Evolutionary conservation across 768 basidiomycete species (phyloP).

Genomic region (Suillus brevipes): DNA sequence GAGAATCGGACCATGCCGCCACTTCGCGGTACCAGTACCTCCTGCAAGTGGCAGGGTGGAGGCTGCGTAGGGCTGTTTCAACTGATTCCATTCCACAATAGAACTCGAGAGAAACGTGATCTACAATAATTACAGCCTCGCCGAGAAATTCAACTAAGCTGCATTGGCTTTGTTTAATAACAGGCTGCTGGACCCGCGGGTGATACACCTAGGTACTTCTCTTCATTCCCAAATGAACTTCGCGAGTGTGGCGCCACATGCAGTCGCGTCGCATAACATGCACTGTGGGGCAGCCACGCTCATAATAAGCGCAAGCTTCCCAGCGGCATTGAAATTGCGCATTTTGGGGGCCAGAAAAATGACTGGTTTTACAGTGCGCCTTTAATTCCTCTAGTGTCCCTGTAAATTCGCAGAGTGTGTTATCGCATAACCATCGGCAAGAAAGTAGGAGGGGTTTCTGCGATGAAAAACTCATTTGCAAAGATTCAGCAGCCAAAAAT

Average conservation of each 20-base stretch:
- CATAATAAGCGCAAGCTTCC: not conserved
- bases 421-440: not conserved
- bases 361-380: not conserved
- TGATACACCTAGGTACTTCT: not conserved
- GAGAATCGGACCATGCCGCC: too few relatives aligned
- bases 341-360: not conserved
- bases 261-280: not conserved
- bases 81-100: not conserved
- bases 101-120: not conserved
- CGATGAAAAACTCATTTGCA: not conserved
- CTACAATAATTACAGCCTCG: not conserved
- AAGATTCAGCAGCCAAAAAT: not conserved
- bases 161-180: not conserved
- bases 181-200: not conserved
- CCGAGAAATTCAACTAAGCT: not conserved
- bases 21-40: too few relatives aligned
- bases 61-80: not conserved
- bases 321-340: not conserved
- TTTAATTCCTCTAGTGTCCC: not conserved
- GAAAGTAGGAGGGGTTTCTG: not conserved
- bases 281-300: not conserved
- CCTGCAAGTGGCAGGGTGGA: too few relatives aligned
- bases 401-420: not conserved
- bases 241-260: not conserved
- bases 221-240: not conserved